These are phyloP conservation scores for Tolypocladium ovalisporum DNA, from an alignment of 2,329 filamentous ascomycete species.

Conservation along the genomic window DNA sequence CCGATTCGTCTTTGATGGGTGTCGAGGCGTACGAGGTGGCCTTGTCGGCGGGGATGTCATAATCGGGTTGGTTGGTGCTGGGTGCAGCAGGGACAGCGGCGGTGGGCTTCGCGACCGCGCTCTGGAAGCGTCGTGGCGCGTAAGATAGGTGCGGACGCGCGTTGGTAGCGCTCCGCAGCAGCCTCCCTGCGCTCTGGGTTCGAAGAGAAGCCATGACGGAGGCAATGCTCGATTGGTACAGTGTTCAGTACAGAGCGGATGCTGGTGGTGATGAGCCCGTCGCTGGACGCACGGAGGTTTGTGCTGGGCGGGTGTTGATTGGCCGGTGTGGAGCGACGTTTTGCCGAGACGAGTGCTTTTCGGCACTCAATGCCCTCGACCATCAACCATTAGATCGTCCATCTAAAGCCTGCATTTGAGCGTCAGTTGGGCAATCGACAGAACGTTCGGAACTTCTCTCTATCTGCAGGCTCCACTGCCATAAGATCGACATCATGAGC, in stretches of 20 bases:
- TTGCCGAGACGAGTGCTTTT: constrained; percentile 41
- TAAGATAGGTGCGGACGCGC: constrained; percentile 27
- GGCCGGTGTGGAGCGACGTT: constrained; percentile 29
- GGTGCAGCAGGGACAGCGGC: constrained; percentile 25
- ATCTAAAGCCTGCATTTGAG: constrained; percentile 22
- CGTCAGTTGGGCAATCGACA: constrained; percentile 19
- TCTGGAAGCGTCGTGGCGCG: constrained; percentile 43
- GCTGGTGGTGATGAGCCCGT: constrained; percentile 2
- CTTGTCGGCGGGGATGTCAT: constrained; percentile 71
- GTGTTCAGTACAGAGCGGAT: constrained; percentile 17
- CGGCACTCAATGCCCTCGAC: constrained; percentile 15
- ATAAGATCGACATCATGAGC: constrained; percentile 62
- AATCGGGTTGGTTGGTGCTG: constrained; percentile 63
- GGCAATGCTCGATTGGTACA: constrained; percentile 15
- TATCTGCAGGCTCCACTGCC: constrained; percentile 11
- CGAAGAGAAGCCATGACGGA: constrained; percentile 56
- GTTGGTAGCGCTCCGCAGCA: constrained; percentile 36
- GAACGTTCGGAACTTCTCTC: constrained; percentile 16
- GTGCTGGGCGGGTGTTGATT: constrained; percentile 25
- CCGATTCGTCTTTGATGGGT: too few relatives aligned
- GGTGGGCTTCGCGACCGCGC: constrained; percentile 33
- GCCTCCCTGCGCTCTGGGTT: constrained; percentile 37
- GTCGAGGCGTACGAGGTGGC: constrained; percentile 63
- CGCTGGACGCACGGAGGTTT: constrained; percentile 7
- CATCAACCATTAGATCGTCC: constrained; percentile 14